Base-by-base conservation (phyloP, 805 yeast genomes). In the Tetrapisispora iriomotensis region DNA sequence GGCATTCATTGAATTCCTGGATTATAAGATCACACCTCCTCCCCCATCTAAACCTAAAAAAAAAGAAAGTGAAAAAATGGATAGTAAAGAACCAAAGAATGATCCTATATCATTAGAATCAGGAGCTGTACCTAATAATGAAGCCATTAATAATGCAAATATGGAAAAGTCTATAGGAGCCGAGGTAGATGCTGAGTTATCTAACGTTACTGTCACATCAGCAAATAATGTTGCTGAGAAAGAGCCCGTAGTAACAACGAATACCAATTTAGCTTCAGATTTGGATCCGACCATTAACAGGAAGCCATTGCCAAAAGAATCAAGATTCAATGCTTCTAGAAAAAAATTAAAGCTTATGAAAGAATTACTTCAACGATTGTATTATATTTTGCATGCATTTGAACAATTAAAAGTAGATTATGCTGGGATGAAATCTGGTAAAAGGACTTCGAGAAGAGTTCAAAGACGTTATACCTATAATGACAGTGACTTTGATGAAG, bases 351-450 rank as follows among this genome's bases (percentile, higher is more conserved):
- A 39, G 15, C 37, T 37, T 13, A 27, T 57, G 23, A 47, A 43
- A 29, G 50, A 51, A 1, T 54, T 45, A 24, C 36, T 57, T 24
- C 23, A 41, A 8, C 47, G 47, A n/a, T 34, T 56, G 37, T 44
- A 44, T 15, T 42, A 43, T 33, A 63, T 86, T 22, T 67, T 85
- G 47, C 47, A 62, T n/a, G 83, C 77, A 51, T 83, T 68, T 56
- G 85, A 79, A 60, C 66, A 69, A 43, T 67, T 86, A 15, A 74
- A 72, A 55, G 77, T 81, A 13, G 72, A 67, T 42, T 85, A 83
- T 62, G 53, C 51, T 15, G 58, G 49, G 31, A 49, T 56, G 51
- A 45, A 47, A 28, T 53, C 58, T 10, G 56, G 58, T 17, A 54
- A 49, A 27, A 48, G 63, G 35, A 49, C 51, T 25, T 39, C 56